phyloP scores from a whole-genome alignment of 1,284 basidiomycete species.

The Cryptococcus sp. region DNA sequence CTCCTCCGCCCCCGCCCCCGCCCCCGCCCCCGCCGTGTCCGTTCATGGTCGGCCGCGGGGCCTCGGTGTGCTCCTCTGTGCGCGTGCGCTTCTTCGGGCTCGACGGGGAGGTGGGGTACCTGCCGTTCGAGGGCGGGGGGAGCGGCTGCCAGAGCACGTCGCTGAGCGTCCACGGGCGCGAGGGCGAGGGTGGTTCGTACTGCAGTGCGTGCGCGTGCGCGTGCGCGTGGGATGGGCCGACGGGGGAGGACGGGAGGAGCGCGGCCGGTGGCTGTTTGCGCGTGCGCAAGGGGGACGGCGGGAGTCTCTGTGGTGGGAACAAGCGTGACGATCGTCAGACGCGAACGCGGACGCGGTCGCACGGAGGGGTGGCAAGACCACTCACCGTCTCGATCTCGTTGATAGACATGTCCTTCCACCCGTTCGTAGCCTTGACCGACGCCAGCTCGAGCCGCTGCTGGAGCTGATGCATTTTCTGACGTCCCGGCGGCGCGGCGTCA shows the following conservation, averaged over 20 bases:
- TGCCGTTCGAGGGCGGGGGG: conserved; percentile 35
- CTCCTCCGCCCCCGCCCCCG: no score
- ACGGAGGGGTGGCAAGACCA: background rate
- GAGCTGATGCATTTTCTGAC: conserved; percentile 41
- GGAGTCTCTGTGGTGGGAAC: conserved; percentile 9
- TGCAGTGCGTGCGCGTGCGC: conserved; percentile 8
- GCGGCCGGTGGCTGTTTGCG: conserved; percentile 13
- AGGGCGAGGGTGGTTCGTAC: conserved; percentile 44
- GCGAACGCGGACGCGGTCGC: background rate
- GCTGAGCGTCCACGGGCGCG: conserved; percentile 45
- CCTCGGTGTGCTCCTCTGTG: conserved; percentile 17
- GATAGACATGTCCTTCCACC: conserved; percentile 45
- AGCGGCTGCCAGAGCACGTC: conserved; percentile 46
- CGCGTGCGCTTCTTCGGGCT: conserved; percentile 34
- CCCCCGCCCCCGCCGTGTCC: no score
- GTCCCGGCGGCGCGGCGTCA: background rate
- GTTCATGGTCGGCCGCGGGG: conserved; percentile 3
- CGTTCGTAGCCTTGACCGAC: conserved; percentile 43
- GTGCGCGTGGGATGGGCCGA: conserved; percentile 13
- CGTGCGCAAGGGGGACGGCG: conserved; percentile 18
- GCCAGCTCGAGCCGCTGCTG: conserved; percentile 48
- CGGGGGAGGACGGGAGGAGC: conserved; percentile 16
- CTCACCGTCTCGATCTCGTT: conserved; percentile 45
- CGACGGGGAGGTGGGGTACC: conserved; percentile 22
- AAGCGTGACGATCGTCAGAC: background rate